Evolutionary conservation across 352 stramenopile genomes (phyloP).

Genomic region (Globisporangium cederbergense): DNA sequence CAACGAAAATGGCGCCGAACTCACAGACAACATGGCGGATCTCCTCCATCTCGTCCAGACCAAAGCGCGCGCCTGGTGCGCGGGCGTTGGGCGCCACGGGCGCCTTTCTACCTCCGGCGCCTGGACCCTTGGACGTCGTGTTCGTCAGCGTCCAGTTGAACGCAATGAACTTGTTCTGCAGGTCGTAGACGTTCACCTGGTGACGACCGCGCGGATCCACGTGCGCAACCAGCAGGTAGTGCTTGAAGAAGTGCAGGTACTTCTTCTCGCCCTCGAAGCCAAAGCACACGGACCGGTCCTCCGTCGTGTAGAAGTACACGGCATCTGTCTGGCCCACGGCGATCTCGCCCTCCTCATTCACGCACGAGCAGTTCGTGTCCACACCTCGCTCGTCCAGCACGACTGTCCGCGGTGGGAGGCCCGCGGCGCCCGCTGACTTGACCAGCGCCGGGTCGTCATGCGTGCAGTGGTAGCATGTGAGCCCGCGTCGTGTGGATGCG

Average conservation of each 20-base stretch:
- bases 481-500: slow-evolving; percentile 66
- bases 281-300: slow-evolving; percentile 86
- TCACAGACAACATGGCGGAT: slow-evolving; percentile 84
- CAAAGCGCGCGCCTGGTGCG: slow-evolving; percentile 65
- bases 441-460: slow-evolving; percentile 77
- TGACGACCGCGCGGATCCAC: slow-evolving; percentile 78
- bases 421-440: slow-evolving; percentile 56
- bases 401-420: slow-evolving; percentile 64
- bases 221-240: slow-evolving; percentile 82
- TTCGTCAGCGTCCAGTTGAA: slow-evolving; percentile 89
- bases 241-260: slow-evolving; percentile 85
- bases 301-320: slow-evolving; percentile 88
- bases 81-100: slow-evolving; percentile 31
- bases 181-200: slow-evolving; percentile 89
- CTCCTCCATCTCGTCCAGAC: slow-evolving; percentile 84
- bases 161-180: slow-evolving; percentile 91
- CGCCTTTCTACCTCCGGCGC: slow-evolving; percentile 12
- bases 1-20: slow-evolving; percentile 86
- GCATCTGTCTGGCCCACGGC: slow-evolving; percentile 80
- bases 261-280: slow-evolving; percentile 88
- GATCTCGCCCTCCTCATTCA: slow-evolving; percentile 85
- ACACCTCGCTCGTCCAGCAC: slow-evolving; percentile 82
- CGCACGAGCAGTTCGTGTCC: slow-evolving; percentile 74
- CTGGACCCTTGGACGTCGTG: slow-evolving; percentile 26
- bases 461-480: slow-evolving; percentile 84